These are phyloP conservation scores for Thymus quinquecostatus DNA, from an alignment of 257 asterid species.

Conservation along the genomic window DNA sequence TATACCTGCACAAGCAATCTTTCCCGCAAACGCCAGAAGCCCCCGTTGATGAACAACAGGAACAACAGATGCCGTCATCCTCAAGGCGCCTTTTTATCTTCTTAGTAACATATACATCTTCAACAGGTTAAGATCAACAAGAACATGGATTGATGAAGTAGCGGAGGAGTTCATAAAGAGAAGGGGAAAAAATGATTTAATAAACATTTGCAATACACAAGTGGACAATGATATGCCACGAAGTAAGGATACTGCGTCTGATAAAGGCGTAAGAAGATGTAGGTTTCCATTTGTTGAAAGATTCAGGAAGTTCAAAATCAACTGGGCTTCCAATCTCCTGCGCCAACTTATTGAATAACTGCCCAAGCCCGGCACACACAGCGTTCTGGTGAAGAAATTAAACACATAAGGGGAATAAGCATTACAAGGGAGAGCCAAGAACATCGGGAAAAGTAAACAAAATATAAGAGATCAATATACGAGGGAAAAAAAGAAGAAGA, in stretches of 20 bases:
- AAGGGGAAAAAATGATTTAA: not conserved
- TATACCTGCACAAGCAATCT: slow-evolving; percentile 93
- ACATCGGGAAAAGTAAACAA: slow-evolving; percentile 13
- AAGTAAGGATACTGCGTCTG: slow-evolving; percentile 85
- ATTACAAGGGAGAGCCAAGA: slow-evolving; percentile 16
- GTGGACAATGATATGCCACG: not conserved
- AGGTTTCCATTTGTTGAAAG: slow-evolving; percentile 63
- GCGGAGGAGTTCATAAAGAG: not conserved
- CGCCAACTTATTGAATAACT: slow-evolving; percentile 62
- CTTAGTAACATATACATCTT: slow-evolving; percentile 85
- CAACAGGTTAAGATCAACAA: slow-evolving; percentile 48
- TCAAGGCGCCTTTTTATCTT: slow-evolving; percentile 74
- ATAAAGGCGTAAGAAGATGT: slow-evolving; percentile 72
- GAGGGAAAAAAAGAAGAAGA: not conserved
- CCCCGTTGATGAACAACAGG: slow-evolving; percentile 73
- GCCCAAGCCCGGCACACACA: slow-evolving; percentile 52
- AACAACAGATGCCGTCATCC: slow-evolving; percentile 90
- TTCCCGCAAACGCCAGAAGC: slow-evolving; percentile 75
- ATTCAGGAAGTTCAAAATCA: slow-evolving; percentile 92
- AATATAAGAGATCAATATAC: not conserved
- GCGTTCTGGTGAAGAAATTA: slow-evolving; percentile 44
- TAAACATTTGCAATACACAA: slow-evolving; percentile 15
- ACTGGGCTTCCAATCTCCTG: slow-evolving; percentile 70
- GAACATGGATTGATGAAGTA: not conserved
- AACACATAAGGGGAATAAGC: slow-evolving; percentile 8